Base-by-base conservation (phyloP, 2,329 filamentous ascomycete genomes). In the Sphaerulina populicola region DNA sequence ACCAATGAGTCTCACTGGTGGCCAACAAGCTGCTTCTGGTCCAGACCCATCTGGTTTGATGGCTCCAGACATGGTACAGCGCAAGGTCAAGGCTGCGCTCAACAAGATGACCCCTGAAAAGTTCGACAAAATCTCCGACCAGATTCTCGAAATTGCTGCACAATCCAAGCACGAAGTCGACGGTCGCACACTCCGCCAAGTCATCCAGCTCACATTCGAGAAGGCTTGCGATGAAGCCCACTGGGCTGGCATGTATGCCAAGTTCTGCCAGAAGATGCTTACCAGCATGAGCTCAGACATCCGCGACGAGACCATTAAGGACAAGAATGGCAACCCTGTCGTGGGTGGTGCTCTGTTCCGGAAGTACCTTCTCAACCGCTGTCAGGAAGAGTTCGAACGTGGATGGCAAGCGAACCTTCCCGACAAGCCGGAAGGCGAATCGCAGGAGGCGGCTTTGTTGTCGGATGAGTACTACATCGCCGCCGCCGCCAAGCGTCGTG, bases 31-130 rank as follows among this genome's bases (percentile, higher is more conserved):
- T 57, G 68, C 74, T 53, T 47, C 58, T 33, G 61, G 57, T 30
- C 69, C 73, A 60, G 74, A 73, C 56, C 73, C 66, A 47, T 62
- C 72, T 50, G 74, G 74, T 45, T 78, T 87, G 62, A 80, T 97
- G 73, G 82, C 94, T 59, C 91, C 93, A 21, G 88, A 91, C 63
- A 82, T 93, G 76, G 93, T 98, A 52, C 93, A 98, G 75, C 85
- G 91, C 62, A 98, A 98, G 83, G 93, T 98, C 69, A 98, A 98
- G 83, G 86, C 89, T 58, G 87, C 87, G 55, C 77, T 98, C 64
- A 98, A 98, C 82, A 98, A 98, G 85, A 97, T 98, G 93, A 97
- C 93, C 0, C 93, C 93, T 0, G 93, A 98, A 74, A 98, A 97
- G 68, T 98, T 98, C 64, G 90, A 95, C 68, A 89, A 85, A 74